Evolutionary conservation across 2,329 filamentous ascomycete genomes (phyloP).

Genomic region (Fulvia fulva): DNA sequence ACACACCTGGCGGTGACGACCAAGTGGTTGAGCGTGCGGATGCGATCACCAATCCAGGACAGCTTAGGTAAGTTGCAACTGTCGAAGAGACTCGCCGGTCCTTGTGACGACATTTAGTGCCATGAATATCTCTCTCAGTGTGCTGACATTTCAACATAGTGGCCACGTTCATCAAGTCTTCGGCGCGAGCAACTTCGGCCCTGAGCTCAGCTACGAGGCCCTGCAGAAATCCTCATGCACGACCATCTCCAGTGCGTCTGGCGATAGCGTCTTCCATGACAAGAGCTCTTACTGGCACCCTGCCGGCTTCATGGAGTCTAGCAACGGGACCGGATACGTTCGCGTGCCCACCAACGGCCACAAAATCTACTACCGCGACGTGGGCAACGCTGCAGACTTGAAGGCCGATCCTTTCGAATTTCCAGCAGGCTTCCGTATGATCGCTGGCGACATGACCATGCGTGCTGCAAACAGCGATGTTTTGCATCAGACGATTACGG

Average conservation of each 20-base stretch:
- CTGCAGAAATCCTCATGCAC: conserved; percentile 56
- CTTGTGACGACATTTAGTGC: too few species aligned
- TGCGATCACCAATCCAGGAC: conserved; percentile 63
- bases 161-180: conserved; percentile 67
- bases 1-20: conserved; percentile 25
- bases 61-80: conserved; percentile 7
- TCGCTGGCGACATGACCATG: conserved; percentile 59
- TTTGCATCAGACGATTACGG: conserved; percentile 37
- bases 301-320: conserved; percentile 62
- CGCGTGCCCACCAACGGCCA: conserved; percentile 61
- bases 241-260: conserved; percentile 24
- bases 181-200: conserved; percentile 63
- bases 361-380: conserved; percentile 66
- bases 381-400: conserved; percentile 44
- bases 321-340: conserved; percentile 57
- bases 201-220: conserved; percentile 57
- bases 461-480: conserved; percentile 55
- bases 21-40: conserved; percentile 57
- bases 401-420: conserved; percentile 66
- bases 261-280: conserved; percentile 51
- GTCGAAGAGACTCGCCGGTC: background rate
- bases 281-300: conserved; percentile 76
- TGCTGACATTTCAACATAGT: conserved; percentile 36
- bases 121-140: too few species aligned
- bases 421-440: conserved; percentile 66